Conservation (phyloP, 148 eudicot genomes). For the Bassia scoparia region DNA sequence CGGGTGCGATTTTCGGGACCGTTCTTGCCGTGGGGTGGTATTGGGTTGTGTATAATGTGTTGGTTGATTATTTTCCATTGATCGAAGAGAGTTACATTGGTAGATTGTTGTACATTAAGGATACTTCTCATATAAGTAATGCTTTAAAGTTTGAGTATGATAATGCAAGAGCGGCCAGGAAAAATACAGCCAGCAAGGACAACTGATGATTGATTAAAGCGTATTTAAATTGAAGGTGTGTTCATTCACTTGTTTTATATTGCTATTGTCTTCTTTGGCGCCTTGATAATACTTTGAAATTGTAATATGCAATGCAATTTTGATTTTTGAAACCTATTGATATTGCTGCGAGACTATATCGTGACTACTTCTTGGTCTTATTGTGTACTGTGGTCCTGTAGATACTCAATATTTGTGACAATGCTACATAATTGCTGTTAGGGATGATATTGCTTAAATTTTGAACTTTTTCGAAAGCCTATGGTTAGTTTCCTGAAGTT, state of each 20-base stretch:
- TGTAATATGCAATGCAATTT: background rate
- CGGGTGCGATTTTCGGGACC: conserved; percentile 65
- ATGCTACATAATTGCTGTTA: too few relatives aligned
- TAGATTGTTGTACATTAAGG: conserved; percentile 70
- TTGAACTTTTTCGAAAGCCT: too few relatives aligned
- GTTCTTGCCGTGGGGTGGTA: conserved; percentile 66
- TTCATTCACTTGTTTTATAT: background rate
- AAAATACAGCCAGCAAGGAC: conserved; percentile 34
- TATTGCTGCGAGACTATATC: background rate
- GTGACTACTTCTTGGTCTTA: background rate
- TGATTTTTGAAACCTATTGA: background rate
- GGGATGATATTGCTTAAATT: too few relatives aligned
- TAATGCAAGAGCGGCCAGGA: conserved; percentile 66
- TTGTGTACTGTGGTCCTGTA: background rate
- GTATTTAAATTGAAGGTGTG: background rate
- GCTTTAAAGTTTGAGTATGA: conserved; percentile 90
- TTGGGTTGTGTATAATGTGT: conserved; percentile 51
- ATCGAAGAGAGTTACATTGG: conserved; percentile 84
- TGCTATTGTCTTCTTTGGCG: too few relatives aligned
- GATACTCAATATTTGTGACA: too few relatives aligned
- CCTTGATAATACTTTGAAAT: background rate
- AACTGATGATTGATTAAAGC: conserved; percentile 17
- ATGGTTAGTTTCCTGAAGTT: too few relatives aligned
- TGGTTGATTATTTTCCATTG: conserved; percentile 41
- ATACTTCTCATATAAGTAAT: conserved; percentile 79